Evolutionary conservation across 768 basidiomycete genomes (phyloP), one percentile per base, ranked within the genome.

Genomic region (Kwoniella shandongensis): DNA sequence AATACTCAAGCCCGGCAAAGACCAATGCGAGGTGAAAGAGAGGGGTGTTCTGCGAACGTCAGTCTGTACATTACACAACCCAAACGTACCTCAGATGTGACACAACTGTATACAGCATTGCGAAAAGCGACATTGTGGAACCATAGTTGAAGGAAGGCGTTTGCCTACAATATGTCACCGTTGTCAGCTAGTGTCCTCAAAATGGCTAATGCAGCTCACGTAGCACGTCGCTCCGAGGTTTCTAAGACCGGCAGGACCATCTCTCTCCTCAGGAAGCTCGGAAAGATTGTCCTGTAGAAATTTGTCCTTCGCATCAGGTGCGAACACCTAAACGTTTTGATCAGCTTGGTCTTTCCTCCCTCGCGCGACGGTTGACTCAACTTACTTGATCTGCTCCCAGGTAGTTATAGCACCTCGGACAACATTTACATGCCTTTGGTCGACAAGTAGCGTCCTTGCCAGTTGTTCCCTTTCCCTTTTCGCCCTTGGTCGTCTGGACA

Each of bases 221-320:
- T 97, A 98, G 73, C 94, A 98, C 3, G 94, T 97, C 17, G 93
- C 93, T 3, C 94, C 94, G 18, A 98, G 83, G 74, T 98, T 97
- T 46, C 62, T 51, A 18, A 75, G 47, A 1, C 73, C 73, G 4
- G 65, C 69, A 36, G 61, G 71, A 10, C 53, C 57, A 39, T 60
- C 47, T 53, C 57, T 40, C 30, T 54, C 32, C 17, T 25, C 54
- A 10, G 47, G 55, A 18, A 41, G 25, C 7, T 48, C 66, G 48
- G 81, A 77, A 46, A 79, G 78, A 1, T 83, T 82, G 15, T 78
- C 79, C 29, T 80, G 88, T 86, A 66, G 35, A 52, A 52, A 63
- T 27, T 44, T 57, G 35, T 65, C 65, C 58, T 65, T 68, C 10
- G 55, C 54, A 47, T 49, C 44, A 48, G 42, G 62, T 46, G 47